Evolutionary conservation across 352 stramenopile genomes (phyloP), one percentile per base, ranked within the genome.

Genomic region (Aphanomyces invadans): DNA sequence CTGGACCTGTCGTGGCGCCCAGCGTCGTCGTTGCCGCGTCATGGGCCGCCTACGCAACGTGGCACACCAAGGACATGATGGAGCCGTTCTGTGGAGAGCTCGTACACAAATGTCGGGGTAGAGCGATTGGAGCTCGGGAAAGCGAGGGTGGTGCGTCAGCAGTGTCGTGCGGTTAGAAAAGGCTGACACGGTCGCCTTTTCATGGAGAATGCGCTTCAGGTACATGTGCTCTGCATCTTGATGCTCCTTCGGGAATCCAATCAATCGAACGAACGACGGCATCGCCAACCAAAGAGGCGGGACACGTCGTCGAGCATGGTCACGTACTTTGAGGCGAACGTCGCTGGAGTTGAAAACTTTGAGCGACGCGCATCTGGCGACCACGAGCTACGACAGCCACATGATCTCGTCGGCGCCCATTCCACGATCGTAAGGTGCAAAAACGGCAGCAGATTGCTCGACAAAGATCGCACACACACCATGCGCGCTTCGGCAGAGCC

Each of bases 201-300:
- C 83, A 44, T 89, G 77, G 42, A 90, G 44, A 36, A 95, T 81
- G 25, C 84, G 83, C 63, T 90, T 89, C 19, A 95, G 45, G 54
- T 95, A 95, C 28, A 93, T 72, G 55, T 89, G 81, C 60, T 95
- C 86, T 0, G 79, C 82, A 44, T 95, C 86, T 3, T 64, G 70
- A 12, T 84, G 79, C 55, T 95, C 86, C 44, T 67, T 59, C 21
- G 9, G 15, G 15, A 17, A 28, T 10, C 19, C 19, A 29, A 3
- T 1, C 2, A 29, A 32, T 21, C 1, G 42, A 61, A 61, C 11
- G 19, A 11, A 2, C 23, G n/a, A n/a, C n/a, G n/a, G n/a, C n/a
- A n/a, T n/a, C n/a, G n/a, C n/a, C n/a, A n/a, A n/a, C n/a, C n/a
- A n/a, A n/a, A n/a, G n/a, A n/a, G n/a, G n/a, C n/a, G n/a, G n/a